phyloP scores from a whole-genome alignment of 2,329 filamentous ascomycete species.

The Penicillium sp. region DNA sequence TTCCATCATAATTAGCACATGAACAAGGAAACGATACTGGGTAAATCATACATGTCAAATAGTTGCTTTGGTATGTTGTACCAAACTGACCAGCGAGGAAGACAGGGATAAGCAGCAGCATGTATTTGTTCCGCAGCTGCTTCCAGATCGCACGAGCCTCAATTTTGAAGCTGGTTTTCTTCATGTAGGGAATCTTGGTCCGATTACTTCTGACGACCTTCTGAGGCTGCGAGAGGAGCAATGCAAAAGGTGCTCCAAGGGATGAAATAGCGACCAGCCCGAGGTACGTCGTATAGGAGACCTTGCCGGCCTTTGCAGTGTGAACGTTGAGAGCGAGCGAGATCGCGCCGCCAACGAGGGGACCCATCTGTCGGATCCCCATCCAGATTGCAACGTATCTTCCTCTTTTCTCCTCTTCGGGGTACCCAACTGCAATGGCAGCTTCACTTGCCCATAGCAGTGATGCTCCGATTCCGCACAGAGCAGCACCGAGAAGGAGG shows the following conservation, averaged over 20 bases:
- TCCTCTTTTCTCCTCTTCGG: slow-evolving; percentile 14
- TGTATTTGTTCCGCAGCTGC: slow-evolving; percentile 13
- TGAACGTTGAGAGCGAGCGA: slow-evolving; percentile 15
- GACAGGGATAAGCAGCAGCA: slow-evolving; percentile 12
- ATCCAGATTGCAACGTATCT: slow-evolving; percentile 9
- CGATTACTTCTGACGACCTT: slow-evolving; percentile 15
- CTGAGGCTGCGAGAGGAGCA: slow-evolving; percentile 11
- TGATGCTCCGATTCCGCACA: slow-evolving; percentile 13
- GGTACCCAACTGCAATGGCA: slow-evolving; percentile 16
- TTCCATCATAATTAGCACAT: not conserved
- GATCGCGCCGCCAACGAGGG: slow-evolving; percentile 16
- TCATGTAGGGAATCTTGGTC: slow-evolving; percentile 15
- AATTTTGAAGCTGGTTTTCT: slow-evolving; percentile 8
- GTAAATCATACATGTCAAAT: slow-evolving; percentile 4
- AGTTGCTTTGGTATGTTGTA: slow-evolving; percentile 13
- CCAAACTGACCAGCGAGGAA: slow-evolving; percentile 16
- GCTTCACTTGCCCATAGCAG: slow-evolving; percentile 14
- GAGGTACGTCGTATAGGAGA: slow-evolving; percentile 15
- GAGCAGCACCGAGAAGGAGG: slow-evolving; percentile 9
- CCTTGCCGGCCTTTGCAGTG: slow-evolving; percentile 12
- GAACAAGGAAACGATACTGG: too few relatives aligned
- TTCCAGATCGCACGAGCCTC: slow-evolving; percentile 14
- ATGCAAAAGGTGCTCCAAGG: slow-evolving; percentile 5
- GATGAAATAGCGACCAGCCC: slow-evolving; percentile 15
- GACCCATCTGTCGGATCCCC: slow-evolving; percentile 14